Base-by-base conservation (phyloP, 108 stramenopile genomes). In the Cyclotella sp. region DNA sequence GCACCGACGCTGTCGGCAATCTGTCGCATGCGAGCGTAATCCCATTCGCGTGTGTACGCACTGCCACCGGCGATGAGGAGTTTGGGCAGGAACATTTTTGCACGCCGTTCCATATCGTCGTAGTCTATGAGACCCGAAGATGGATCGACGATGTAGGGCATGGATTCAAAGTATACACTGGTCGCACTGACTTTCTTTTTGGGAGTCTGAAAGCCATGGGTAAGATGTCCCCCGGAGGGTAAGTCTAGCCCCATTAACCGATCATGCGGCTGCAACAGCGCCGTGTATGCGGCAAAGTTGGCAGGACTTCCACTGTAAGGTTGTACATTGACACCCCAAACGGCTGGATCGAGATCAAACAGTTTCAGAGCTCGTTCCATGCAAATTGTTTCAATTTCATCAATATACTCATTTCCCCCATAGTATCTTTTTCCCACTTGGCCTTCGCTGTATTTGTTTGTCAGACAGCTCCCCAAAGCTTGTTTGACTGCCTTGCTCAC, bases 361-460 rank as follows among this genome's bases (percentile, higher is more conserved):
- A 99, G 85, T 26, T 88, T 57, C 16, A 99, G 84, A 4, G 99
- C 99, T 7, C 98, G 87, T 26, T 86, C 49, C 85, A 94, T 94
- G 84, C 98, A 98, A 27, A 99, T 70, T 29, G 86, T 76, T 90
- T 99, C 99, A 68, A 99, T 94, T 74, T 93, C 85, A 79, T 98
- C 99, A 65, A 99, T 97, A 61, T 87, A 91, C 55, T 90, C 85
- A 57, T 97, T 99, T 11, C 99, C 99, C 0, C 98, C 99, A 83
- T 99, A 99, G 80, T 99, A 99, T 41, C 99, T 84, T 28, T 90
- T 93, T 10, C 98, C 98, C 15, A 99, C 97, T 62, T 90, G 84
- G 15, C 99, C 99, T 85, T 99, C 99, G 69, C 97, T 95, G 85
- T 99, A 99, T 89, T 99, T 99, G 87, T 99, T 99, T 29, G 99